Evolutionary conservation across 2,329 filamentous ascomycete species (phyloP).

Genomic region (Lecanosticta acicola): DNA sequence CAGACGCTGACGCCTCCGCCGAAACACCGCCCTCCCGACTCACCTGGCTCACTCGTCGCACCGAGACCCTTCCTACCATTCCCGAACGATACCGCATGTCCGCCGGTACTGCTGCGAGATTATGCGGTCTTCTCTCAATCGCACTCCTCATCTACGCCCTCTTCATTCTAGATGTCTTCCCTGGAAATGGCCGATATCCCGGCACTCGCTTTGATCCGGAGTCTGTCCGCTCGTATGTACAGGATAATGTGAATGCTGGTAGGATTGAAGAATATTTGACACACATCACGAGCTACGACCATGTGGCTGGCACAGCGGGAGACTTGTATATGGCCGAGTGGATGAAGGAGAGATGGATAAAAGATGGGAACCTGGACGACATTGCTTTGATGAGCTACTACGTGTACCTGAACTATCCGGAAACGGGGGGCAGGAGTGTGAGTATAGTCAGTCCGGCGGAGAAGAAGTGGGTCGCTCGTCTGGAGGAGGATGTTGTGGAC

Average conservation of each 20-base stretch:
- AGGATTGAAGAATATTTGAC: slow-evolving; percentile 61
- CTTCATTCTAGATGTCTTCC: slow-evolving; percentile 79
- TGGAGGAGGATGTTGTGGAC: slow-evolving; percentile 75
- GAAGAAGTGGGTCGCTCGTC: slow-evolving; percentile 64
- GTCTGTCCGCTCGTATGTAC: slow-evolving; percentile 68
- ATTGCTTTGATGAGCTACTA: slow-evolving; percentile 63
- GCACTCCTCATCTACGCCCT: slow-evolving; percentile 74
- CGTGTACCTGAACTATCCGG: slow-evolving; percentile 91
- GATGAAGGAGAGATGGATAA: slow-evolving; percentile 71
- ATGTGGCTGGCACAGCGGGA: slow-evolving; percentile 90
- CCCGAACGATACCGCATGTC: slow-evolving; percentile 47
- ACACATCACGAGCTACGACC: slow-evolving; percentile 77
- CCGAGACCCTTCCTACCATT: slow-evolving; percentile 37
- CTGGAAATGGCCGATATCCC: slow-evolving; percentile 57
- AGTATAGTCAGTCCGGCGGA: slow-evolving; percentile 69
- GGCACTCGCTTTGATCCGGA: slow-evolving; percentile 77
- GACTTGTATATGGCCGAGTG: slow-evolving; percentile 82
- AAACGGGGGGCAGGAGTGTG: slow-evolving; percentile 67
- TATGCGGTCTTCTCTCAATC: slow-evolving; percentile 70
- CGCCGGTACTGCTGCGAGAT: slow-evolving; percentile 64
- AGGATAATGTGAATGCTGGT: slow-evolving; percentile 64
- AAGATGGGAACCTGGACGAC: slow-evolving; percentile 60
- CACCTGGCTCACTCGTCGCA: slow-evolving; percentile 17
- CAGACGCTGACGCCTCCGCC: slow-evolving; percentile 6
- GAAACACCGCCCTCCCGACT: slow-evolving; percentile 8